Evolutionary conservation across 2,329 filamentous ascomycete species (phyloP).

Genomic region (Xylaria sp.): DNA sequence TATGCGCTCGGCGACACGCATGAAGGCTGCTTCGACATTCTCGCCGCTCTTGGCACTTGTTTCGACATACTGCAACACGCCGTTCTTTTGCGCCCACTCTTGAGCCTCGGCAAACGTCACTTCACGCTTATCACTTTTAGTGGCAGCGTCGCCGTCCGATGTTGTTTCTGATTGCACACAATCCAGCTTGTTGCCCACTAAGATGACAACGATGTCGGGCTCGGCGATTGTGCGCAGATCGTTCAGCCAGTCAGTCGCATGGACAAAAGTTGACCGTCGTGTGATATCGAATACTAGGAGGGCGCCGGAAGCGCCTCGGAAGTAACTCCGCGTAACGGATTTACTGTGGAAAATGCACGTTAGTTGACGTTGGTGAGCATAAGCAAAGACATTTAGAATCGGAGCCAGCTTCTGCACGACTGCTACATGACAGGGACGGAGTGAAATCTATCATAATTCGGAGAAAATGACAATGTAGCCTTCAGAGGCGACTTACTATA

Average conservation of each 20-base stretch:
- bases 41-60: slow-evolving; percentile 96
- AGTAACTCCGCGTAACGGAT: slow-evolving; percentile 93
- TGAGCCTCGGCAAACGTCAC: slow-evolving; percentile 86
- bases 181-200: slow-evolving; percentile 96
- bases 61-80: slow-evolving; percentile 92
- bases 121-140: slow-evolving; percentile 67
- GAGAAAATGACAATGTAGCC: neutral
- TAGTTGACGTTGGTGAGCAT: slow-evolving; percentile 15
- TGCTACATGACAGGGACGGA: neutral
- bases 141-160: slow-evolving; percentile 45
- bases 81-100: slow-evolving; percentile 87
- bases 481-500: slow-evolving; percentile 63
- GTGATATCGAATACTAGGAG: slow-evolving; percentile 96
- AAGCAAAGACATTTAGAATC: too few relatives aligned
- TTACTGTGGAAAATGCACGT: slow-evolving; percentile 60
- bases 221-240: slow-evolving; percentile 96
- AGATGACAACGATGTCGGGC: slow-evolving; percentile 90
- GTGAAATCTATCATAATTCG: neutral
- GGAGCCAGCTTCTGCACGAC: neutral
- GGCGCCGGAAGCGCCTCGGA: slow-evolving; percentile 77
- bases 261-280: slow-evolving; percentile 83
- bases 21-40: slow-evolving; percentile 91
- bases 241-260: slow-evolving; percentile 92
- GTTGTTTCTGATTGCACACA: slow-evolving; percentile 63
- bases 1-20: slow-evolving; percentile 93